These are phyloP conservation scores for Xylariaceae sp. DNA, from an alignment of 2,329 filamentous ascomycete genomes.

Conservation along the genomic window DNA sequence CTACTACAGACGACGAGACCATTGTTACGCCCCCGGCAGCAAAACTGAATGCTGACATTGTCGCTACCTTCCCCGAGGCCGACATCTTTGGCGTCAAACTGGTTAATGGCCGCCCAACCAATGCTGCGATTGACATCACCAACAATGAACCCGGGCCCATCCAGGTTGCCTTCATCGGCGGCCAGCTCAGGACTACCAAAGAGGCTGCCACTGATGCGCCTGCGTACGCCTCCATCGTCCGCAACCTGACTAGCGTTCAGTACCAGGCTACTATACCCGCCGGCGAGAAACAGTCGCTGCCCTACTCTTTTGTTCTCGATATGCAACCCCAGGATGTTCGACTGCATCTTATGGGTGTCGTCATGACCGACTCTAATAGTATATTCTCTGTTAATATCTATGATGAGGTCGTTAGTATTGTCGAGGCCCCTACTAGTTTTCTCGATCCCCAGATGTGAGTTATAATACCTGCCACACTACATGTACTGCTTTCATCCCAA, in stretches of 20 bases:
- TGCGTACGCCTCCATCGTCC: constrained; percentile 55
- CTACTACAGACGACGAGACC: constrained; percentile 24
- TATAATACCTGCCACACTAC: neutral
- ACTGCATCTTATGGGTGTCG: constrained; percentile 68
- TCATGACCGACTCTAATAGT: constrained; percentile 60
- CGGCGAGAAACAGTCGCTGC: constrained; percentile 68
- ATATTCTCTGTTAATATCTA: constrained; percentile 74
- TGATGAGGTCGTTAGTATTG: constrained; percentile 77
- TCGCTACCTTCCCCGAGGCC: constrained; percentile 58
- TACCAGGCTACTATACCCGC: constrained; percentile 70
- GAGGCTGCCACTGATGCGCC: constrained; percentile 45
- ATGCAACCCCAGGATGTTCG: constrained; percentile 87
- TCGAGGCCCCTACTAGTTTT: constrained; percentile 85
- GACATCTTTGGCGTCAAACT: constrained; percentile 95
- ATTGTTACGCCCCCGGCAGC: constrained; percentile 27
- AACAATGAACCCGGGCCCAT: constrained; percentile 79
- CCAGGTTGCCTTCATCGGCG: constrained; percentile 69
- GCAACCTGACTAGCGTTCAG: constrained; percentile 74
- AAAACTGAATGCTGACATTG: constrained; percentile 59
- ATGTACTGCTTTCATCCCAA: constrained; percentile 6
- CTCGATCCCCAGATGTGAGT: constrained; percentile 92
- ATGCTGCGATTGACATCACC: constrained; percentile 72
- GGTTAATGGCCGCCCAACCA: constrained; percentile 83
- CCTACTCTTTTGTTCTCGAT: constrained; percentile 82
- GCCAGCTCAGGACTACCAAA: constrained; percentile 59